Conservation (phyloP, 495 filamentous ascomycete genomes). For the Hapsidospora chrysogenum region DNA sequence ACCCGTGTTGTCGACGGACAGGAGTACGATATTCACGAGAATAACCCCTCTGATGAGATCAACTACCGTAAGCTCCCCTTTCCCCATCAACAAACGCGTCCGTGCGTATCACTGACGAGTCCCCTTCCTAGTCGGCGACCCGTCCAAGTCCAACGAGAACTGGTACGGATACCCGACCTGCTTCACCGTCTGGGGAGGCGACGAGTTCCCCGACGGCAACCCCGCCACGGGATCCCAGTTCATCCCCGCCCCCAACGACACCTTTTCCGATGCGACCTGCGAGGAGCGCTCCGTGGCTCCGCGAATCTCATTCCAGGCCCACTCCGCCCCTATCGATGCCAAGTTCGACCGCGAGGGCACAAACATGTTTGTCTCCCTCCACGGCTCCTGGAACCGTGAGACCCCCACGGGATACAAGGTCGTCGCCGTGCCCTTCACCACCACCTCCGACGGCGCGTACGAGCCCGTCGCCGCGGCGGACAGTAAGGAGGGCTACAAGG, state of each 20-base stretch:
- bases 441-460: slow-evolving; percentile 14
- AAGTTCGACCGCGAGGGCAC: slow-evolving; percentile 23
- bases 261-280: slow-evolving; percentile 32
- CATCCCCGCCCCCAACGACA: slow-evolving; percentile 23
- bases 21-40: slow-evolving; percentile 39
- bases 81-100: slow-evolving; percentile 1
- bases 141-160: slow-evolving; percentile 17
- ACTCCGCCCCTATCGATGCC: slow-evolving; percentile 39
- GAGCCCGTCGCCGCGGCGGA: too few species aligned
- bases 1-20: slow-evolving; percentile 25
- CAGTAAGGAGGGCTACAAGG: too few species aligned
- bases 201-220: slow-evolving; percentile 23
- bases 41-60: slow-evolving; percentile 57
- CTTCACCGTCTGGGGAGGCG: slow-evolving; percentile 42
- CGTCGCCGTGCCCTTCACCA: slow-evolving; percentile 23
- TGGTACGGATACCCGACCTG: slow-evolving; percentile 53
- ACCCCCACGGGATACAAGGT: slow-evolving; percentile 36
- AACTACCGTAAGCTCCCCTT: slow-evolving; percentile 44
- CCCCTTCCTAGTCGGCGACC: slow-evolving; percentile 33
- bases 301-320: slow-evolving; percentile 34
- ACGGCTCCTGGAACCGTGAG: slow-evolving; percentile 39
- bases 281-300: slow-evolving; percentile 22
- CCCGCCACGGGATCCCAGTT: slow-evolving; percentile 35
- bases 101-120: slow-evolving; percentile 5
- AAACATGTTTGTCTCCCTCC: slow-evolving; percentile 28